phyloP scores from a whole-genome alignment of 176 grass and related monocot species.

The Pontederia crassipes region DNA sequence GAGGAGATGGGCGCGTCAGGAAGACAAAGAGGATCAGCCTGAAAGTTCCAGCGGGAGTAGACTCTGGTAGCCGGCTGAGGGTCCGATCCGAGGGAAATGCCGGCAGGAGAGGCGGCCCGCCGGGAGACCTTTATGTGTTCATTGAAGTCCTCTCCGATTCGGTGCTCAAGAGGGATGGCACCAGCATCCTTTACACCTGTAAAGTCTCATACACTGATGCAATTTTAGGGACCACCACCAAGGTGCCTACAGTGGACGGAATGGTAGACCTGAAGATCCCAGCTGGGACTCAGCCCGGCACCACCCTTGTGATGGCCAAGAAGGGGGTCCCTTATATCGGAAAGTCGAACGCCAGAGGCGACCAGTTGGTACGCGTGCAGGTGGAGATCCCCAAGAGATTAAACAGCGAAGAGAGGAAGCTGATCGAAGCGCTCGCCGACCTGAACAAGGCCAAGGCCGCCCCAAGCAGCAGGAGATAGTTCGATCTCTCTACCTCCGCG shows the following conservation, averaged over 20 bases:
- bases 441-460: constrained; percentile 51
- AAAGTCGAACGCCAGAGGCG: constrained; percentile 73
- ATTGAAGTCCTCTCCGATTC: constrained; percentile 88
- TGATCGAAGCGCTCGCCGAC: constrained; percentile 79
- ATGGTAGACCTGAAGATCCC: constrained; percentile 92
- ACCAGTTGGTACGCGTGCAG: constrained; percentile 89
- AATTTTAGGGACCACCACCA: constrained; percentile 80
- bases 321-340: constrained; percentile 83
- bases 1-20: constrained; percentile 76
- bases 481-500: no score
- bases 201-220: constrained; percentile 98
- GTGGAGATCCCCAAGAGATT: constrained; percentile 95
- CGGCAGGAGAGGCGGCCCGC: constrained; percentile 76
- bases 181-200: constrained; percentile 84
- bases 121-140: constrained; percentile 96
- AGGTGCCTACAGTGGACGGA: constrained; percentile 91
- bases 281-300: constrained; percentile 71
- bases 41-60: constrained; percentile 89
- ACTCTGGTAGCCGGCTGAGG: constrained; percentile 89
- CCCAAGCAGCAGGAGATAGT: constrained; percentile 54
- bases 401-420: constrained; percentile 72
- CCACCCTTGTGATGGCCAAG: constrained; percentile 94
- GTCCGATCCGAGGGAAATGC: constrained; percentile 92
- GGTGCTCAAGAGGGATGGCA: constrained; percentile 85
- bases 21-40: constrained; percentile 91